phyloP scores from a whole-genome alignment of 345 rosid species.

The Camelina sativa region DNA sequence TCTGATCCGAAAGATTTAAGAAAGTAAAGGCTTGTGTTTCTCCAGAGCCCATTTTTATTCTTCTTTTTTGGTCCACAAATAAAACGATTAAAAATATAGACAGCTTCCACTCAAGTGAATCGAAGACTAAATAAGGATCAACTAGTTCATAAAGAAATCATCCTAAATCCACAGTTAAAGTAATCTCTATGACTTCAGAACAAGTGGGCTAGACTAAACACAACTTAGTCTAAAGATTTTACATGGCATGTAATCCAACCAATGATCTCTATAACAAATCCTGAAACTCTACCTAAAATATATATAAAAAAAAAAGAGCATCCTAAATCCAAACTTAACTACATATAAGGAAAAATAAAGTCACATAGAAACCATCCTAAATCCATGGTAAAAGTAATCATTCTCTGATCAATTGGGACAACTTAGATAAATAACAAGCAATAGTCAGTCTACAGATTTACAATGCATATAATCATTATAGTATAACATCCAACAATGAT shows the following conservation, averaged over 20 bases:
- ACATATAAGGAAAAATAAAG: not conserved
- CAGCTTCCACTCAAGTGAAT: no score
- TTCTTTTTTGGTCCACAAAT: not conserved
- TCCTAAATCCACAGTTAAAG: no score
- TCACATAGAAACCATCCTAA: not conserved
- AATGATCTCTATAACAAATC: no score
- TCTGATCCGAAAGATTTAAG: no score
- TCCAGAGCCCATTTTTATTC: not conserved
- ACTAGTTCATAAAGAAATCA: no score
- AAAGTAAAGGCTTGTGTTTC: not conserved
- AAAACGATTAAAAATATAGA: not conserved
- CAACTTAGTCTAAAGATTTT: no score
- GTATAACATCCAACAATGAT: not conserved
- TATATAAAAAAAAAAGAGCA: no score
- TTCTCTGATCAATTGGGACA: not conserved
- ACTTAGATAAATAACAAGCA: not conserved
- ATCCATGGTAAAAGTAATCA: not conserved
- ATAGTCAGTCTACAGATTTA: conserved; percentile 22
- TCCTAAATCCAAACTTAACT: no score
- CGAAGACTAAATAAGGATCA: not conserved
- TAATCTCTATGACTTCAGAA: no score
- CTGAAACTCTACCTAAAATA: no score
- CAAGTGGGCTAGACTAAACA: no score
- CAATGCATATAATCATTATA: not conserved
- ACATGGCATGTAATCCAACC: no score